phyloP scores from a whole-genome alignment of 331 rosid genomes.

The Acacia pycnantha region DNA sequence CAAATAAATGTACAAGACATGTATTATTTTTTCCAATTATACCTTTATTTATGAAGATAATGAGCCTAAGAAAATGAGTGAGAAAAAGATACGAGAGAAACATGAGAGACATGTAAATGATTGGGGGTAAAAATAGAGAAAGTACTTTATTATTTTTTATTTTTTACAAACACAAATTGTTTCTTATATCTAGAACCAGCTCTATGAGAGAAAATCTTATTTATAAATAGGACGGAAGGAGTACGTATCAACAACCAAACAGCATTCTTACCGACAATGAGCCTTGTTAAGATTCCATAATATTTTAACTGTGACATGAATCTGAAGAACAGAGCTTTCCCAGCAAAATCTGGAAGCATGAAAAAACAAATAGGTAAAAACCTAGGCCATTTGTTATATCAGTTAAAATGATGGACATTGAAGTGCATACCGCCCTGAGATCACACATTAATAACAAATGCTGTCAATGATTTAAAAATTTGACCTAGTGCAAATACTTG shows the following conservation, averaged over 20 bases:
- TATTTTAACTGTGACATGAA: constrained; percentile 49
- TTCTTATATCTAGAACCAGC: no score
- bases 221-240: not conserved
- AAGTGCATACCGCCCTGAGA: not conserved
- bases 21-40: no score
- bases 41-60: no score
- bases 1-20: no score
- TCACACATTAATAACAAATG: not conserved
- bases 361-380: constrained; percentile 7
- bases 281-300: constrained; percentile 42
- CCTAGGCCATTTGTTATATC: not conserved
- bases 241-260: not conserved
- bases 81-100: no score
- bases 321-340: constrained; percentile 40
- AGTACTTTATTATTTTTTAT: no score
- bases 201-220: no score
- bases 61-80: no score
- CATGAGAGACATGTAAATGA: no score
- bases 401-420: not conserved
- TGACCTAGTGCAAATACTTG: not conserved
- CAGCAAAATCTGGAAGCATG: constrained; percentile 51
- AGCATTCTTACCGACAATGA: constrained; percentile 59
- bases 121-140: no score
- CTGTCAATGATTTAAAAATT: not conserved
- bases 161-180: no score